phyloP scores from a whole-genome alignment of 1,284 basidiomycete genomes.

The Puccinia brachypodii region DNA sequence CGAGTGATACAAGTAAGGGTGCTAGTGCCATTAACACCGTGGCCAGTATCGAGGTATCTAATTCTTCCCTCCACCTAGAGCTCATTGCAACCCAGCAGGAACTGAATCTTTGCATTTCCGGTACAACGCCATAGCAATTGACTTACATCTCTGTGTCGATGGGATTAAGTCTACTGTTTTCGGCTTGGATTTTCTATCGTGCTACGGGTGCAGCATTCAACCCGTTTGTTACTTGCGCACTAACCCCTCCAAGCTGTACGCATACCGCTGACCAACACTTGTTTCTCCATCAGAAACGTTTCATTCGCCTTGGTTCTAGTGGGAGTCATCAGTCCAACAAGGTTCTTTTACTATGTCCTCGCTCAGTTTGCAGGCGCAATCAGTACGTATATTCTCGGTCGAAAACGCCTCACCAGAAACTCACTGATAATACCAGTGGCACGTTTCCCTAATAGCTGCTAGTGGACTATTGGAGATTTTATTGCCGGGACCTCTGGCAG shows the following conservation, averaged over 20 bases:
- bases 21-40: slow-evolving; percentile 44
- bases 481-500: slow-evolving; percentile 37
- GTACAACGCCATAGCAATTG: slow-evolving; percentile 49
- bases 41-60: slow-evolving; percentile 29
- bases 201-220: slow-evolving; percentile 64
- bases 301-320: slow-evolving; percentile 66
- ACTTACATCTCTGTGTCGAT: slow-evolving; percentile 67
- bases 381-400: background rate
- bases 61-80: background rate
- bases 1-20: background rate
- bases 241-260: background rate
- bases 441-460: background rate
- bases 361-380: slow-evolving; percentile 60
- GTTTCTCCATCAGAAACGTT: slow-evolving; percentile 69
- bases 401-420: background rate
- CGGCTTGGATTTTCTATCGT: slow-evolving; percentile 73
- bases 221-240: slow-evolving; percentile 52
- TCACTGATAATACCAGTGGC: background rate
- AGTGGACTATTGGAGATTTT: slow-evolving; percentile 12
- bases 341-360: slow-evolving; percentile 66
- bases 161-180: slow-evolving; percentile 69
- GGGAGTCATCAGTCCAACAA: slow-evolving; percentile 65
- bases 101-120: background rate
- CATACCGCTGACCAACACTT: slow-evolving; percentile 29
- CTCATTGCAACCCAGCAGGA: too few relatives aligned